These are phyloP conservation scores for Pontederia paniculata DNA, from an alignment of 176 grass and related monocot genomes.

Conservation along the genomic window DNA sequence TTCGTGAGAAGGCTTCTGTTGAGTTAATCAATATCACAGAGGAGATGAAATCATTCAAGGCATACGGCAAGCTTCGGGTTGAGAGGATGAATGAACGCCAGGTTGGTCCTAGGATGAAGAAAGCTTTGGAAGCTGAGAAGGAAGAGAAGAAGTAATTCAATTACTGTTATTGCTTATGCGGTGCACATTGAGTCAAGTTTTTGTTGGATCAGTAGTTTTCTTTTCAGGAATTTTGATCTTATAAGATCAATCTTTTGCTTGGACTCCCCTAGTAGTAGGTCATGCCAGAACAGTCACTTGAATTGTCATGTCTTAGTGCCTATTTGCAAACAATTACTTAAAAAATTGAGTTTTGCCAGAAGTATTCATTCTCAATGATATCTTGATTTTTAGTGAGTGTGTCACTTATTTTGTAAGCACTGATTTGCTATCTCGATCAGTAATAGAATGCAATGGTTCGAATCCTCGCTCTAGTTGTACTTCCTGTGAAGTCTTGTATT, in stretches of 20 bases:
- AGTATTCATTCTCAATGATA: too few relatives aligned
- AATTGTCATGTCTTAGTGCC: too few relatives aligned
- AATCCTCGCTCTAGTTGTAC: too few relatives aligned
- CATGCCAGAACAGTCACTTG: neutral
- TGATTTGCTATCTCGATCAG: too few relatives aligned
- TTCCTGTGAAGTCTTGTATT: too few relatives aligned
- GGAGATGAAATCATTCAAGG: slow-evolving; percentile 75
- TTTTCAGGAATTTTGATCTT: neutral
- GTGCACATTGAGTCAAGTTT: neutral
- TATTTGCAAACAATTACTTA: too few relatives aligned
- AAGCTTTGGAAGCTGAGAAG: slow-evolving; percentile 63
- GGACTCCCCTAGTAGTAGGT: neutral
- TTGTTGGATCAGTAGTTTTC: slow-evolving; percentile 1
- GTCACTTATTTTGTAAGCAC: too few relatives aligned
- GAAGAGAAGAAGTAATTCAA: slow-evolving; percentile 64
- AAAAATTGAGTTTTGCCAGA: too few relatives aligned
- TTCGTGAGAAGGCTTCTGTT: slow-evolving; percentile 43
- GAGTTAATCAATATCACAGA: slow-evolving; percentile 79
- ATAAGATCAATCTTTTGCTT: neutral
- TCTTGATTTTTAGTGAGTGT: too few relatives aligned
- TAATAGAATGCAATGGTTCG: too few relatives aligned
- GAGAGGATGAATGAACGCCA: slow-evolving; percentile 77
- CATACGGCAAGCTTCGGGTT: slow-evolving; percentile 63
- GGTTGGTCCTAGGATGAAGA: slow-evolving; percentile 46
- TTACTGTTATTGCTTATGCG: neutral